phyloP scores from a whole-genome alignment of 805 yeast genomes.

The Lachancea sp. region DNA sequence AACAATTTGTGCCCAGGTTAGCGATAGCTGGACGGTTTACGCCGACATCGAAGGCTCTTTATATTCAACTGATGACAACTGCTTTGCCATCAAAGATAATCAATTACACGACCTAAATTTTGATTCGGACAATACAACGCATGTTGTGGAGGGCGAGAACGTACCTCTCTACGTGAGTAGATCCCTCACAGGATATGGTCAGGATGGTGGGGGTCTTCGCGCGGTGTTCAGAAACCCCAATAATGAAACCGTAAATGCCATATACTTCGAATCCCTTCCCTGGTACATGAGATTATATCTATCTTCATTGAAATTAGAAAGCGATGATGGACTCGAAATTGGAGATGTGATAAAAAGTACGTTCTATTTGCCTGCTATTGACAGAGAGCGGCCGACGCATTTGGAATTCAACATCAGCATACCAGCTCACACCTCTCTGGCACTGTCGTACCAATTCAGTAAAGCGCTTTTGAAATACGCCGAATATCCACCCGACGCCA shows the following conservation, averaged over 20 bases:
- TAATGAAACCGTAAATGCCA: constrained; percentile 40
- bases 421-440: constrained; percentile 58
- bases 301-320: constrained; percentile 50
- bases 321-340: constrained; percentile 17
- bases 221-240: constrained; percentile 69
- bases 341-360: constrained; percentile 43
- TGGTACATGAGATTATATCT: constrained; percentile 87
- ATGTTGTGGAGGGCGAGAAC: constrained; percentile 33
- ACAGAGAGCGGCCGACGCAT: constrained; percentile 76
- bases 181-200: constrained; percentile 86
- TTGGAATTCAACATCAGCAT: constrained; percentile 59
- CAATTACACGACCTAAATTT: constrained; percentile 27
- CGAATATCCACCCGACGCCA: constrained; percentile 99
- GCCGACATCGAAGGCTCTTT: constrained; percentile 26
- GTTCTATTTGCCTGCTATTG: constrained; percentile 69
- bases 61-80: constrained; percentile 33
- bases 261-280: constrained; percentile 78
- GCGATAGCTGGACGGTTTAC: constrained; percentile 43
- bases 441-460: constrained; percentile 73
- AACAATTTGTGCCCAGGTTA: constrained; percentile 35
- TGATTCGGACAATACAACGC: constrained; percentile 40
- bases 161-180: constrained; percentile 75
- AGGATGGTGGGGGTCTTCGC: constrained; percentile 85
- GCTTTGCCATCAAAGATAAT: constrained; percentile 32
- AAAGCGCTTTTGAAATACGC: constrained; percentile 76